A percentile compares a stretch with the other conserved stretches of the same genome.
Conservation (phyloP, 2,329 filamentous ascomycete species). For the Talaromyces sp. region DNA sequence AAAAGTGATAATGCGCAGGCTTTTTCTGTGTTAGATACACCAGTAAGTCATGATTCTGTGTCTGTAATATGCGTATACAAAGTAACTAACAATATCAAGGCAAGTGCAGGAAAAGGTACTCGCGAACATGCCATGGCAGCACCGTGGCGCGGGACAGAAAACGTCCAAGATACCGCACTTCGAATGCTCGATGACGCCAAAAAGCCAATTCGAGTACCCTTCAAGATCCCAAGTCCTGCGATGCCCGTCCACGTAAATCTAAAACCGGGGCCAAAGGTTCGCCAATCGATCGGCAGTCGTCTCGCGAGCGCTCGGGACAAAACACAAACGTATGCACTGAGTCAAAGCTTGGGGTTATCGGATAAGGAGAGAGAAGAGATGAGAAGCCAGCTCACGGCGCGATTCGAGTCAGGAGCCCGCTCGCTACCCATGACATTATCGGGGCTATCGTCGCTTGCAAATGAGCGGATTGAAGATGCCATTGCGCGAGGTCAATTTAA, state of each 20-base stretch:
- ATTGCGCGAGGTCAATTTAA: constrained; percentile 87
- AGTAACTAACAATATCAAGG: constrained; percentile 21
- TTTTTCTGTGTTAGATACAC: constrained; percentile 53
- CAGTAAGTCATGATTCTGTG: constrained; percentile 33
- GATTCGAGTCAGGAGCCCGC: constrained; percentile 70
- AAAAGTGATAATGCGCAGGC: constrained; percentile 51
- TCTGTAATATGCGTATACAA: background rate
- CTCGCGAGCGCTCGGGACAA: constrained; percentile 58
- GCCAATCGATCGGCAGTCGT: constrained; percentile 46
- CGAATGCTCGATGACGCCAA: constrained; percentile 70
- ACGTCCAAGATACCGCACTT: constrained; percentile 68
- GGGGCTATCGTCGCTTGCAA: constrained; percentile 77
- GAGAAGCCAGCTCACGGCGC: constrained; percentile 70
- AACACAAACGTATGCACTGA: constrained; percentile 53
- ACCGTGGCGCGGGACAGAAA: constrained; percentile 77
- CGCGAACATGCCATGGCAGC: constrained; percentile 63
- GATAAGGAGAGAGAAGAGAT: constrained; percentile 70
- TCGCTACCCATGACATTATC: constrained; percentile 71
- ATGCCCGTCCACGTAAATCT: constrained; percentile 44
- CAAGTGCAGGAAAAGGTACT: constrained; percentile 64
- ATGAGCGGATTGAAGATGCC: constrained; percentile 88
- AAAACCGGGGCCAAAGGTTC: constrained; percentile 43
- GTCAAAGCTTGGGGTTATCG: constrained; percentile 57
- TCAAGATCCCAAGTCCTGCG: constrained; percentile 38
- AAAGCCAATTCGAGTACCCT: constrained; percentile 51